A percentile compares a stretch with the other conserved stretches of the same genome.
phyloP scores from a whole-genome alignment of 768 basidiomycete genomes.

The Rhizopogon vulgaris region DNA sequence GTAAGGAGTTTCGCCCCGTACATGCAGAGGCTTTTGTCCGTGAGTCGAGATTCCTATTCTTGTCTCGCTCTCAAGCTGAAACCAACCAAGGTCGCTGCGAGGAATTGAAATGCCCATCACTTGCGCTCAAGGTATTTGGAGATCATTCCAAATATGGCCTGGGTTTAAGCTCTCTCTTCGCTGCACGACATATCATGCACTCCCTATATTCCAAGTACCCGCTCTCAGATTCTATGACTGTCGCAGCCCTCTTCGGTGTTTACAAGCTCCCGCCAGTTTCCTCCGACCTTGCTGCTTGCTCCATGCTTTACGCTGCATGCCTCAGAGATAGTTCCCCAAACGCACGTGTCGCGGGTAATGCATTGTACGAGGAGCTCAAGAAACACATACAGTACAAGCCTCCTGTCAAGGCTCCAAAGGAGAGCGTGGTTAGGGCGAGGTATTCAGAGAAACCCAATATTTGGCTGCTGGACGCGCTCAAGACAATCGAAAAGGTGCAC shows the following conservation, averaged over 20 bases:
- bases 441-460: conserved; percentile 27
- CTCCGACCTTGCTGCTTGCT: conserved; percentile 49
- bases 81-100: conserved; percentile 51
- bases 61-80: background rate
- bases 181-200: conserved; percentile 53
- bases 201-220: conserved; percentile 44
- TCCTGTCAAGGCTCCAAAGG: conserved; percentile 15
- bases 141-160: conserved; percentile 59
- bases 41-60: conserved; percentile 28
- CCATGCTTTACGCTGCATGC: conserved; percentile 54
- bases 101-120: conserved; percentile 45
- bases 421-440: conserved; percentile 15
- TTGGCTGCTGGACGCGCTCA: conserved; percentile 33
- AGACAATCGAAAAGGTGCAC: conserved; percentile 29
- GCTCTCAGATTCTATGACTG: conserved; percentile 41
- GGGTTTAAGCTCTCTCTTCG: conserved; percentile 37
- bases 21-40: conserved; percentile 49
- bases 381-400: conserved; percentile 18
- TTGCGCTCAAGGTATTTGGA: conserved; percentile 57
- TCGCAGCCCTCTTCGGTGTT: conserved; percentile 46
- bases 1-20: conserved; percentile 30
- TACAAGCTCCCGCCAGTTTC: conserved; percentile 50
- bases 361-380: conserved; percentile 37
- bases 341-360: conserved; percentile 33
- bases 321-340: conserved; percentile 38